Base-by-base conservation (phyloP, 805 yeast species). In the Lipomyces anomalus region DNA sequence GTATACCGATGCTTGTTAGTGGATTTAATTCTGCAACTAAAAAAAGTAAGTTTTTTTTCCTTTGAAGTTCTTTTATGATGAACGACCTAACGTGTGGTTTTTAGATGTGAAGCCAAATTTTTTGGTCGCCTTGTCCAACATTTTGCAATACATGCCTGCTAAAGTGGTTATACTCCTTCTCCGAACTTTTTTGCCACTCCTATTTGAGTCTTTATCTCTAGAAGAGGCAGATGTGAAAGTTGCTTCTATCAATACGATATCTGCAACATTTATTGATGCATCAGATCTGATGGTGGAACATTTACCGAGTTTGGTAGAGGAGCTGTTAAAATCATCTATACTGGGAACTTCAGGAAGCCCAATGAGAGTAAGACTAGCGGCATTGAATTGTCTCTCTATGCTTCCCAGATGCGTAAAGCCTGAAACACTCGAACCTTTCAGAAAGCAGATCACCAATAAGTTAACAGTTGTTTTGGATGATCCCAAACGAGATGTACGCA, bases 401-500 rank as follows among this genome's bases (percentile, higher is more conserved):
- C 60, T 78, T 23, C 66, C 77, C 11, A 46, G 53, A 7, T 57
- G 68, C 1, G 61, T 70, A 11, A 67, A 65, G 2, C 53, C 71
- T 46, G 66, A 64, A 16, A 58, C 67, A 17, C 57, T 82, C 43
- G 66, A 75, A 20, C 79, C 81, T 4, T 82, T 71, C 57, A 77
- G 74, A 59, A 60, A 60, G 3, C 63, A 61, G 7, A 67, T 85
- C 7, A 67, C 84, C 30, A 62, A 57, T 17, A 71, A 68, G 11
- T 65, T 84, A 37, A 68, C 67, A 1, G 61, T 58, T 1, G 79
- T 75, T 0, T 67, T 92, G 52, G 92, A 83, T 55, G 96, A 90
- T 62, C 73, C 71, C 39, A 81, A 72, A 59, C 75, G 98, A 62
- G 67, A 64, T 2, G 85, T 90, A 1, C 75, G 98, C 59, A 82